Evolutionary conservation across 495 filamentous ascomycete genomes (phyloP).

Genomic region (Cercophora samala): DNA sequence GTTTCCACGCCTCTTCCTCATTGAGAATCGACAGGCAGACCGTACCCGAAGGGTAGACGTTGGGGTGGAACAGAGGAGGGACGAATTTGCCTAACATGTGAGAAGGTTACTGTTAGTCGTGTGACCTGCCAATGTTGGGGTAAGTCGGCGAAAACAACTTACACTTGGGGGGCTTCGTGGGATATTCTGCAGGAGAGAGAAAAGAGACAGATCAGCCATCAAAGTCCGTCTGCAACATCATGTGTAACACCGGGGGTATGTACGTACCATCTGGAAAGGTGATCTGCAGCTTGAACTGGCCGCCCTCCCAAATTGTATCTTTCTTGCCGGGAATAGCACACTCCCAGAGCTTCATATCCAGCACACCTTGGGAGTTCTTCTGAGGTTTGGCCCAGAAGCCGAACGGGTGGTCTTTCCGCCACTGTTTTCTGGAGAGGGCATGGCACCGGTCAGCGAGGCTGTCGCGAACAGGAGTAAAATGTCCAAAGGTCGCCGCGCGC

Average conservation of each 20-base stretch:
- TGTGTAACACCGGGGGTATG: not conserved
- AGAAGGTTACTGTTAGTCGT: conserved; percentile 25
- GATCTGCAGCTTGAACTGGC: conserved; percentile 89
- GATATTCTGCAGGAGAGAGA: conserved; percentile 70
- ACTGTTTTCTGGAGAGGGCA: conserved; percentile 71
- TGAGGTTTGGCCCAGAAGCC: conserved; percentile 92
- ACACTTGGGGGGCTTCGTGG: conserved; percentile 99
- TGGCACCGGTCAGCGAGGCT: conserved; percentile 15
- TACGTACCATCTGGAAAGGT: conserved; percentile 89
- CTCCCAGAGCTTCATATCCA: conserved; percentile 94
- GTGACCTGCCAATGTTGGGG: conserved; percentile 16
- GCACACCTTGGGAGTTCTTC: conserved; percentile 70
- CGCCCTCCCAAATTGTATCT: conserved; percentile 94
- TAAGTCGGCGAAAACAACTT: conserved; percentile 33
- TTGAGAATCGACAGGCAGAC: conserved; percentile 98
- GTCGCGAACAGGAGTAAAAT: not conserved
- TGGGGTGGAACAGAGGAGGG: conserved; percentile 95
- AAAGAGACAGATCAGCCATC: conserved; percentile 18
- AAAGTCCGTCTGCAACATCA: not conserved
- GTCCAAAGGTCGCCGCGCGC: not conserved
- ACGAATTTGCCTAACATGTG: conserved; percentile 79
- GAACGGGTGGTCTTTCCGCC: conserved; percentile 94
- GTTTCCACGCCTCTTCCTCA: conserved; percentile 98
- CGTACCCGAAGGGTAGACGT: conserved; percentile 97
- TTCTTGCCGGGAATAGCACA: conserved; percentile 95